Evolutionary conservation across 768 basidiomycete species (phyloP).

Genomic region (Tulasnella sp.): DNA sequence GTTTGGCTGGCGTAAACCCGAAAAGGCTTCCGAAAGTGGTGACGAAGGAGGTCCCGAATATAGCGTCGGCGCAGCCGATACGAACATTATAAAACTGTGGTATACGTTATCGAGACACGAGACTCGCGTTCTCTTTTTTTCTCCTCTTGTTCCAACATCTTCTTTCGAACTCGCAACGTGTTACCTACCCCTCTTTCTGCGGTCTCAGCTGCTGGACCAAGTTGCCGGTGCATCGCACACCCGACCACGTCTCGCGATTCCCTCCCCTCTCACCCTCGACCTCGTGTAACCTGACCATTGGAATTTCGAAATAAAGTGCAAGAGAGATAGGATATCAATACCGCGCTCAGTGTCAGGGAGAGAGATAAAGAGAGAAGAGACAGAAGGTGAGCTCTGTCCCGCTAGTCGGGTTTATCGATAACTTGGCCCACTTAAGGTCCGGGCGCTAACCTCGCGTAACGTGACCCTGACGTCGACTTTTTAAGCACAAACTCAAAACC

Average conservation of each 20-base stretch:
- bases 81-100: too few species aligned
- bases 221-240: background rate
- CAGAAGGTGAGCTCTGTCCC: too few species aligned
- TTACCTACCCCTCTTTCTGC: background rate
- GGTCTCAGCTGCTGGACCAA: background rate
- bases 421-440: too few species aligned
- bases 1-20: too few species aligned
- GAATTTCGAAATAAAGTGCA: background rate
- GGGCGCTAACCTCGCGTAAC: too few species aligned
- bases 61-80: too few species aligned
- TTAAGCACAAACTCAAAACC: background rate
- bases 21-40: too few species aligned
- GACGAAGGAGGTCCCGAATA: too few species aligned
- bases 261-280: background rate
- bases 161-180: background rate
- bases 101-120: too few species aligned
- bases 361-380: background rate
- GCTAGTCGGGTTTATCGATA: too few species aligned
- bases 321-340: constrained; percentile 7
- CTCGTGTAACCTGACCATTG: background rate
- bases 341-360: background rate
- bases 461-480: background rate
- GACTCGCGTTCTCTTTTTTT: too few species aligned
- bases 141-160: too few species aligned
- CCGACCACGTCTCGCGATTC: background rate